Conservation (phyloP, 164 flowering plant genomes). For the Amborella trichopoda region DNA sequence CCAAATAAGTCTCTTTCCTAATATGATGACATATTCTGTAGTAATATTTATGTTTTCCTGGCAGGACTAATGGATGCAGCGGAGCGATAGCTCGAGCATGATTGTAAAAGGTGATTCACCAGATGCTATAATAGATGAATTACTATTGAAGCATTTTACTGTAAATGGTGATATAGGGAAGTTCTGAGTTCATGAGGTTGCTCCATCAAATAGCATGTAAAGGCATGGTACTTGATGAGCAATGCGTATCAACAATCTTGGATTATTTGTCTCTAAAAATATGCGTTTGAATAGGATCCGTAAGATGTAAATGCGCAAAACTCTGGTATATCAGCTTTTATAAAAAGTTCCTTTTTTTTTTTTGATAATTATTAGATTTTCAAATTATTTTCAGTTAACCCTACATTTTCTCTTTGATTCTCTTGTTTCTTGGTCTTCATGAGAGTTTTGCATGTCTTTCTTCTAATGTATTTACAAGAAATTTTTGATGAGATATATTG, state of each 20-base stretch:
- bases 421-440: no score
- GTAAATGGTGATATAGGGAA: conserved; percentile 35
- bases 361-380: no score
- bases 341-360: no score
- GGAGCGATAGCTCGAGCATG: conserved; percentile 34
- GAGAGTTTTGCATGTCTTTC: no score
- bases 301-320: no score
- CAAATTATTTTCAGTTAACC: no score
- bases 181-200: conserved; percentile 28
- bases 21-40: conserved; percentile 37
- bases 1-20: conserved; percentile 41
- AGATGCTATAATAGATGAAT: conserved; percentile 31
- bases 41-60: conserved; percentile 39
- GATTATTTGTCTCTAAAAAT: no score
- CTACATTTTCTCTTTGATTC: no score
- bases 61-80: conserved; percentile 56
- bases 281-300: no score
- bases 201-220: conserved; percentile 49
- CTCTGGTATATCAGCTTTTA: no score
- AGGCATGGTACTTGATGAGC: conserved; percentile 35
- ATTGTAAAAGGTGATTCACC: conserved; percentile 37
- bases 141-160: conserved; percentile 37
- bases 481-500: no score
- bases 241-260: conserved; percentile 35
- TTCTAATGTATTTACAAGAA: no score